Evolutionary conservation across 2,329 filamentous ascomycete genomes (phyloP), one percentile per base, ranked within the genome.

Genomic region (Cladosporium sphaerospermum): DNA sequence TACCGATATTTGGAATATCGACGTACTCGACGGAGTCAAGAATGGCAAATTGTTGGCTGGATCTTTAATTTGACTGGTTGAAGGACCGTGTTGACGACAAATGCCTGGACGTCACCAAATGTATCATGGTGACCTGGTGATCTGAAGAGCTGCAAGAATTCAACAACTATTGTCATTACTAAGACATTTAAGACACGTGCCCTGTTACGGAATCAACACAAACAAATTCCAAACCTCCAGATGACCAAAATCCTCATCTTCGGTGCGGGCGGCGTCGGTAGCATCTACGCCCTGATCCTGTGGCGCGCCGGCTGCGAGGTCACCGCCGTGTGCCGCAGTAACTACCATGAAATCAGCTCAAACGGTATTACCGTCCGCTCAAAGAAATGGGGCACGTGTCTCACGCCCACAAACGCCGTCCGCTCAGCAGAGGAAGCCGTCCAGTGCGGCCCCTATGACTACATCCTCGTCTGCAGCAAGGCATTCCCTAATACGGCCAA

Each of bases 401-500:
- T 64, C 23, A 65, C 69, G 47, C 57, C 44, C 6, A 71, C 71
- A 8, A 54, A 61, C 9, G 64, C 70, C 6, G 69, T 69, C 2
- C 62, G 61, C 9, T 60, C 59, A 45, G 67, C 67, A 43, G 54
- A 59, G 40, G 69, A 73, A 59, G 72, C 69, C 19, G 61, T 58
- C 58, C 31, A 36, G 44, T 23, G 57, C 48, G 61, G 59, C n/a
- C 64, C 68, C 1, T 78, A 72, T 61, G 75, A 78, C 62, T 78
- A 73, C 62, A 61, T 78, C 36, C 52, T 78, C 4, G 69, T 78
- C 40, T 70, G 67, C 45, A 71, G 66, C 53, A 78, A 78, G 64
- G 72, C 70, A 13, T 72, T 76, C 46, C 72, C 72, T 3, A 69
- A 61, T 10, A 63, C 68, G 6, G 62, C 69, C 2, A 62, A 66